These are phyloP conservation scores for Nadsonia starkeyi-henricii DNA, from an alignment of 1,139 yeast species.

Conservation along the genomic window DNA sequence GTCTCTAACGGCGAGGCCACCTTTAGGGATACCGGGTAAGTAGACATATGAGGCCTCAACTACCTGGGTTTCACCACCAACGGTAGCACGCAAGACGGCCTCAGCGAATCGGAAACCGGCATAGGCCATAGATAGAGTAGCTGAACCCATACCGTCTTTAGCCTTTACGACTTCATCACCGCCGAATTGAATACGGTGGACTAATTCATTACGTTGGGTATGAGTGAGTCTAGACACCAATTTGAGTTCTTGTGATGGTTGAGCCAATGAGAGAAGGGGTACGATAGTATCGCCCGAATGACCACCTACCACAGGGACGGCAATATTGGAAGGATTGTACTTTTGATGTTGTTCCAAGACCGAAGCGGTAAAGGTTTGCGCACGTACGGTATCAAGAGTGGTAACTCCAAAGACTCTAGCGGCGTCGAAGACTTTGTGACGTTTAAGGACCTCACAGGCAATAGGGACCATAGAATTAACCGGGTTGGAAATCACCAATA, in stretches of 20 bases:
- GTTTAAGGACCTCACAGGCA: slow-evolving; percentile 72
- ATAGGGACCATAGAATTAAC: slow-evolving; percentile 93
- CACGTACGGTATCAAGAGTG: slow-evolving; percentile 79
- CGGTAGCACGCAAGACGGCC: slow-evolving; percentile 13
- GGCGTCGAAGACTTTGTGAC: slow-evolving; percentile 64
- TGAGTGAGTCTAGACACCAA: slow-evolving; percentile 10
- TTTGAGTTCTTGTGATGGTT: slow-evolving; percentile 27
- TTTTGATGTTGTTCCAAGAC: slow-evolving; percentile 20
- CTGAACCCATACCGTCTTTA: slow-evolving; percentile 88
- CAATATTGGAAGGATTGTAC: slow-evolving; percentile 41
- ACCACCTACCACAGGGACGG: slow-evolving; percentile 85
- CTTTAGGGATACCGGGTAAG: background rate
- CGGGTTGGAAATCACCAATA: slow-evolving; percentile 81
- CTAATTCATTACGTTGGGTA: slow-evolving; percentile 49
- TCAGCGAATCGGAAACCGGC: slow-evolving; percentile 77
- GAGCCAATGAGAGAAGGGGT: slow-evolving; percentile 61
- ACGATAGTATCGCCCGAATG: slow-evolving; percentile 94
- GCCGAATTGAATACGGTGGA: slow-evolving; percentile 88
- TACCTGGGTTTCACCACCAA: background rate
- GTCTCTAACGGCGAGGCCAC: background rate
- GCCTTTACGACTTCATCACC: slow-evolving; percentile 97
- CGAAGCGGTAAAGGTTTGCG: slow-evolving; percentile 63
- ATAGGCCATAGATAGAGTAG: slow-evolving; percentile 93
- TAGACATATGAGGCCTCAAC: background rate
- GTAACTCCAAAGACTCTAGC: slow-evolving; percentile 83